Percentiles rank a stretch among this genome's conserved stretches.
phyloP scores from a whole-genome alignment of 257 asterid genomes.

The Henckelia pumila region DNA sequence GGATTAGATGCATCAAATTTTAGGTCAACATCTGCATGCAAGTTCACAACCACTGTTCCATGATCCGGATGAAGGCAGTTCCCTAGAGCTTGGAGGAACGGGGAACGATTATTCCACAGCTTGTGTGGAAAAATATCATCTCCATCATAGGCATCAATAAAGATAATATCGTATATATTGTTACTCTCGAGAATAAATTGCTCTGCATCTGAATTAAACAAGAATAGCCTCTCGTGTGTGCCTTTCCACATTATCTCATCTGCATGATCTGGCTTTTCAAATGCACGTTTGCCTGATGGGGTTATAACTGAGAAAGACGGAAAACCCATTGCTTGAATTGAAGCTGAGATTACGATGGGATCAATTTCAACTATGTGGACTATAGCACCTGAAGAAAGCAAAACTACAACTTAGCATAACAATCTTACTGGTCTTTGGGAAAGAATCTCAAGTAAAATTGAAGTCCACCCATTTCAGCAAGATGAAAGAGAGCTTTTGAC shows the following conservation, averaged over 20 bases:
- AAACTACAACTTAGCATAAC: constrained; percentile 6
- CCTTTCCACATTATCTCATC: constrained; percentile 73
- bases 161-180: constrained; percentile 61
- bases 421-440: not conserved
- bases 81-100: constrained; percentile 55
- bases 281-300: constrained; percentile 44
- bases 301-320: constrained; percentile 64
- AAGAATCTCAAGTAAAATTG: not conserved
- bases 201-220: constrained; percentile 71
- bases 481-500: not conserved
- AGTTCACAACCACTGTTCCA: constrained; percentile 83
- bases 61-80: constrained; percentile 66
- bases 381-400: constrained; percentile 52
- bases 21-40: constrained; percentile 58
- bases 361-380: constrained; percentile 79
- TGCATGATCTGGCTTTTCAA: constrained; percentile 35
- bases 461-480: not conserved
- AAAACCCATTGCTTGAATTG: constrained; percentile 84
- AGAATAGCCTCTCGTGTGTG: constrained; percentile 60
- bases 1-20: constrained; percentile 22
- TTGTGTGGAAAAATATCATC: constrained; percentile 73
- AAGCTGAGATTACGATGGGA: constrained; percentile 80
- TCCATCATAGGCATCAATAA: constrained; percentile 83
- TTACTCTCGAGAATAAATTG: constrained; percentile 52
- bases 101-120: constrained; percentile 62